Percentiles rank a stretch among this genome's conserved stretches.
phyloP scores from a whole-genome alignment of 805 yeast species.

The Kodamaea jinghongensis region DNA sequence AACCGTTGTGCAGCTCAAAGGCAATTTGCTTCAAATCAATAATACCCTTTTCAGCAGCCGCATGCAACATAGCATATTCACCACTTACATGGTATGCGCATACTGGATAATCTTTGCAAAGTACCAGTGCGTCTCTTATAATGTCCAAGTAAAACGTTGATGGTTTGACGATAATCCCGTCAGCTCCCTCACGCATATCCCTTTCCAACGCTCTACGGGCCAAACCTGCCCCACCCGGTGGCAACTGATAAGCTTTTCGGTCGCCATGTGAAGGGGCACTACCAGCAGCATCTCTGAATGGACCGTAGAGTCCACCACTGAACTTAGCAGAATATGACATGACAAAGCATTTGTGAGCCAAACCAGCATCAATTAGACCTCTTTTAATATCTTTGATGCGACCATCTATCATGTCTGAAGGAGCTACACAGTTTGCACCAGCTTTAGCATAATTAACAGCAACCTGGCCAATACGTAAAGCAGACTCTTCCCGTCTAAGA shows the following conservation, averaged over 20 bases:
- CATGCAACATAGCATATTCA: slow-evolving; percentile 96
- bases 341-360: slow-evolving; percentile 85
- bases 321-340: slow-evolving; percentile 96
- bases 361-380: slow-evolving; percentile 73
- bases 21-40: slow-evolving; percentile 80
- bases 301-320: slow-evolving; percentile 88
- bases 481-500: slow-evolving; percentile 71
- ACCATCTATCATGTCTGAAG: slow-evolving; percentile 98
- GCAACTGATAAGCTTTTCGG: slow-evolving; percentile 89
- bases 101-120: slow-evolving; percentile 81
- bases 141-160: slow-evolving; percentile 93
- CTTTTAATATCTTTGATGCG: slow-evolving; percentile 82
- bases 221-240: slow-evolving; percentile 87
- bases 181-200: slow-evolving; percentile 91
- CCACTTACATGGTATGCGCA: slow-evolving; percentile 97
- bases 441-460: slow-evolving; percentile 95
- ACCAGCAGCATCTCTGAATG: slow-evolving; percentile 97
- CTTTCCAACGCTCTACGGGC: slow-evolving; percentile 88
- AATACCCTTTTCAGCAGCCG: slow-evolving; percentile 95
- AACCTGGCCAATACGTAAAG: slow-evolving; percentile 84
- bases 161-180: slow-evolving; percentile 93
- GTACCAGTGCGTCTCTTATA: slow-evolving; percentile 79
- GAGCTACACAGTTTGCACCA: slow-evolving; percentile 95
- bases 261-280: slow-evolving; percentile 88
- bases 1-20: slow-evolving; percentile 87